A percentile compares a stretch with the other conserved stretches of the same genome.
These are phyloP conservation scores for Oehlia diaphana DNA, from an alignment of 192 early-diverging fungal species.

Conservation along the genomic window DNA sequence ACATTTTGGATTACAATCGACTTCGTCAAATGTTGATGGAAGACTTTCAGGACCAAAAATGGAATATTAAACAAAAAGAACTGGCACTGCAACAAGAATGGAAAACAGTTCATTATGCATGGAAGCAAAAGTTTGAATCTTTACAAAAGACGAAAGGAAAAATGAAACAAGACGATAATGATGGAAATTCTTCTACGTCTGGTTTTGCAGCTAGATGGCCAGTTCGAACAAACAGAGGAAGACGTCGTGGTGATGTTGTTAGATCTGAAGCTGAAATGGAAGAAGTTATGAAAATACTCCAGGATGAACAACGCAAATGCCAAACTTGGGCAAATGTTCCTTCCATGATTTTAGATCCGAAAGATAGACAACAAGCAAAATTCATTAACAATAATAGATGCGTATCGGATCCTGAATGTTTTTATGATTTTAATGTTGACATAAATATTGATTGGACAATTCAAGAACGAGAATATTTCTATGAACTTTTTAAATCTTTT, in stretches of 20 bases:
- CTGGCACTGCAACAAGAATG: constrained; percentile 43
- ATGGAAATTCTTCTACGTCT: neutral
- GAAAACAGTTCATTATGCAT: constrained; percentile 46
- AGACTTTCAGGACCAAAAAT: constrained; percentile 33
- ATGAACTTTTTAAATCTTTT: constrained; percentile 61
- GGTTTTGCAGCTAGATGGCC: neutral
- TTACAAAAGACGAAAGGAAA: constrained; percentile 40
- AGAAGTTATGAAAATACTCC: constrained; percentile 74
- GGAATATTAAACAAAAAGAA: constrained; percentile 41
- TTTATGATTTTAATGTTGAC: constrained; percentile 63
- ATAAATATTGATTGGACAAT: constrained; percentile 63
- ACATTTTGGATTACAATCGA: constrained; percentile 38
- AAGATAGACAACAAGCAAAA: constrained; percentile 50
- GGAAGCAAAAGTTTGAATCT: constrained; percentile 50
- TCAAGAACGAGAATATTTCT: constrained; percentile 65
- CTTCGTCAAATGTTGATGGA: constrained; percentile 30
- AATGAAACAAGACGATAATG: constrained; percentile 22
- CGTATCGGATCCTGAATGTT: constrained; percentile 56
- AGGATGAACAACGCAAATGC: constrained; percentile 68
- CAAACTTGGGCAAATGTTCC: constrained; percentile 74
- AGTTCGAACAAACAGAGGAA: constrained; percentile 32
- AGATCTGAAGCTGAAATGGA: constrained; percentile 76
- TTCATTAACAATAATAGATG: constrained; percentile 63
- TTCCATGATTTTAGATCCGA: constrained; percentile 65
- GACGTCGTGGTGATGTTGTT: constrained; percentile 61